Base-by-base conservation (phyloP, 169 alveolate genomes). In the Plasmodium chabaudi region DNA sequence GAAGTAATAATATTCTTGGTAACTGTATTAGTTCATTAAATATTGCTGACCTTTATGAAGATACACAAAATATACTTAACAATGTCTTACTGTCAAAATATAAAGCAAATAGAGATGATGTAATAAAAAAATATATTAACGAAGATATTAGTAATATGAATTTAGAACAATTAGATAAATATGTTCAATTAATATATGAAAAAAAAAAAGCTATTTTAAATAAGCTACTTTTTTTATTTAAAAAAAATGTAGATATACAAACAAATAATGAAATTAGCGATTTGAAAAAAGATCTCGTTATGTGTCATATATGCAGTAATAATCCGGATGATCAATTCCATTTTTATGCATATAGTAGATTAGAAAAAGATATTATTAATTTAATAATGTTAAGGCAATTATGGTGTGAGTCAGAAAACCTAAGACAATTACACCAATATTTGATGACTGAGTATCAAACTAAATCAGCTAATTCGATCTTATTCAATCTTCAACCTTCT, bases 271-370 rank as follows among this genome's bases (percentile, higher is more conserved):
- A 82, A 51, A 82, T 82, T 15, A 82, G 90, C 49, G 90, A 82
- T 60, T 82, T 82, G 19, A 82, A 68, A 47, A 82, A 82, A 34
- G 90, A 82, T 82, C 34, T 82, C 15, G 90, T 82, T 7, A 82
- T 82, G 90, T 82, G 90, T 19, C 90, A 82, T 53, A 82, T 82
- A 15, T 82, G 90, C 49, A 82, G 82, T 82, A 82, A 82, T 49
- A 82, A 82, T 56, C 90, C 90, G 3, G 90, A 82, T 67, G 90
- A 82, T 27, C 90, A 67, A 56, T 82, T 82, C n/a, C 90, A 82
- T 27, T 82, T 65, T 82, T 82, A 82, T 82, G 90, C 90, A 44
- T 82, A 82, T 71, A 82, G 90, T 27, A 82, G 90, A 82, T 55
- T 82, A 67, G 90, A 82, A 67, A 82, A 82, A 19, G 90, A 82